Evolutionary conservation across 1,284 basidiomycete genomes (phyloP).

Genomic region (Rhodotorula mucilaginosa): DNA sequence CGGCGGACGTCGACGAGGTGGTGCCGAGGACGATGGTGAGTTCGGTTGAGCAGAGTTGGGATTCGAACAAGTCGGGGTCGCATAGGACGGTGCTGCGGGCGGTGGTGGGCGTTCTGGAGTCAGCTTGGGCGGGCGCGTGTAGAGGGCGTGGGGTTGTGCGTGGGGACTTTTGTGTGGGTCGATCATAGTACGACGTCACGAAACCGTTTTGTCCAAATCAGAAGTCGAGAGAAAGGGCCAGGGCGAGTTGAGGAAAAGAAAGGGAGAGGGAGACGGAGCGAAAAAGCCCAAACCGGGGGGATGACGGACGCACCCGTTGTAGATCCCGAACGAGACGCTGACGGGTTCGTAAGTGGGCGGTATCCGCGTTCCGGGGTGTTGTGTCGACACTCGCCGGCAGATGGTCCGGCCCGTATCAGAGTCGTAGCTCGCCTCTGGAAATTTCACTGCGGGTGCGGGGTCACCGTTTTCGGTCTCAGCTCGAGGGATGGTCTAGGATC

Average conservation of each 20-base stretch:
- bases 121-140: too few relatives aligned
- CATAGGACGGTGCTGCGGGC: slow-evolving; percentile 27
- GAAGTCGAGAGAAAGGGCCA: too few relatives aligned
- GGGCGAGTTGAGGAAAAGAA: too few relatives aligned
- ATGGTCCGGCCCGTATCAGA: slow-evolving; percentile 14
- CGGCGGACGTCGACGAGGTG: background rate
- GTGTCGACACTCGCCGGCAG: slow-evolving; percentile 24
- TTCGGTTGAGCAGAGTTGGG: slow-evolving; percentile 29
- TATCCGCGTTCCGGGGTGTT: slow-evolving; percentile 13
- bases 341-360: slow-evolving; percentile 15
- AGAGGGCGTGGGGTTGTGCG: background rate
- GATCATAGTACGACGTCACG: background rate
- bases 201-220: too few relatives aligned
- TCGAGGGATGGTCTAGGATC: background rate
- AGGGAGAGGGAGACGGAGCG: too few relatives aligned
- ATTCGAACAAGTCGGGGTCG: slow-evolving; percentile 38
- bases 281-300: too few relatives aligned
- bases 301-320: slow-evolving; percentile 36
- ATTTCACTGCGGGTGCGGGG: slow-evolving; percentile 13
- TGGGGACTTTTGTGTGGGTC: background rate
- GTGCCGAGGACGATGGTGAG: slow-evolving; percentile 33
- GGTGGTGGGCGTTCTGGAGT: too few relatives aligned
- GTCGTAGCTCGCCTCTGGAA: slow-evolving; percentile 31
- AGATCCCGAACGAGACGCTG: slow-evolving; percentile 34
- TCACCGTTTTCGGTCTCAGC: too few relatives aligned